These are phyloP conservation scores for Sistotremastrum niveocremeum DNA, from an alignment of 768 basidiomycete genomes.

Conservation along the genomic window DNA sequence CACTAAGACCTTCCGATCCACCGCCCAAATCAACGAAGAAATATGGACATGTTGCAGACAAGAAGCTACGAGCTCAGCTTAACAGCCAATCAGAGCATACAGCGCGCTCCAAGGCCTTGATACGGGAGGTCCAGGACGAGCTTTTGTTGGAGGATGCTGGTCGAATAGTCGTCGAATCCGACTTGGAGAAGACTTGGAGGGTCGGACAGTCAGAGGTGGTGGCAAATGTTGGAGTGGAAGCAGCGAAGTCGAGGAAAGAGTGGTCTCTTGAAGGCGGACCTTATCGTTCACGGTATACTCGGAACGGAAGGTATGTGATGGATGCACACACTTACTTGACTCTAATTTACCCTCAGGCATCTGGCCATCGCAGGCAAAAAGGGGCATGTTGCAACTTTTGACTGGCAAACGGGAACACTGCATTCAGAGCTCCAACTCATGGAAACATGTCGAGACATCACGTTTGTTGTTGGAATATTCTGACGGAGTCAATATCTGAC, in stretches of 20 bases:
- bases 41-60: slow-evolving; percentile 54
- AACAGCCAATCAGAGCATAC: slow-evolving; percentile 45
- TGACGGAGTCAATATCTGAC: slow-evolving; percentile 1
- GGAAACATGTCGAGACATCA: slow-evolving; percentile 88
- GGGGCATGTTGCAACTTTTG: slow-evolving; percentile 88
- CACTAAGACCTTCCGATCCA: slow-evolving; percentile 40
- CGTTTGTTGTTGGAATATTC: slow-evolving; percentile 32
- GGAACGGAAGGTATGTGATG: slow-evolving; percentile 69
- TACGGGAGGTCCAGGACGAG: slow-evolving; percentile 39
- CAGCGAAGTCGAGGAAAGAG: slow-evolving; percentile 61
- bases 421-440: slow-evolving; percentile 80
- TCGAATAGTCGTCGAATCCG: slow-evolving; percentile 58
- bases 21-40: slow-evolving; percentile 32
- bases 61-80: slow-evolving; percentile 62
- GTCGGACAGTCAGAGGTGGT: slow-evolving; percentile 70
- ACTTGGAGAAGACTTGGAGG: slow-evolving; percentile 84
- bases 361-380: slow-evolving; percentile 70
- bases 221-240: slow-evolving; percentile 54
- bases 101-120: slow-evolving; percentile 45
- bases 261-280: slow-evolving; percentile 77
- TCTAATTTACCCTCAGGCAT: slow-evolving; percentile 36
- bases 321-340: neutral
- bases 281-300: slow-evolving; percentile 72
- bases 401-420: slow-evolving; percentile 79
- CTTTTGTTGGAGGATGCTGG: slow-evolving; percentile 68